Base-by-base conservation (phyloP, 345 rosid genomes). In the Lepidium africanum region DNA sequence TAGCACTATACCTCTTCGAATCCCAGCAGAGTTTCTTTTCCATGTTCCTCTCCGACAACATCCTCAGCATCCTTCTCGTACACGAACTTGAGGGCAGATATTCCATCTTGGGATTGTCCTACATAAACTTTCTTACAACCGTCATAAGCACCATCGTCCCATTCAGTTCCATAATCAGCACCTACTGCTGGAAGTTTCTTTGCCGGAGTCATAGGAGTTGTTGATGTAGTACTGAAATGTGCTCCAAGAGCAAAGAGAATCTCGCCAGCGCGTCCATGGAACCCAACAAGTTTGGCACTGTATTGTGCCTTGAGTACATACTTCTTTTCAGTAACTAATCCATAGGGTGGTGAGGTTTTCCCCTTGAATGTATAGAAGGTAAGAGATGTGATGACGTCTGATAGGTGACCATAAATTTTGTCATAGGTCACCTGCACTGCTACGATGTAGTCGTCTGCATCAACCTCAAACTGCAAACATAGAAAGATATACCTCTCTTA, bases 211-310 rank as follows among this genome's bases (percentile, higher is more conserved):
- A 19, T 8, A 3, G 48, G 63, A 25, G 48, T 58, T 54, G 42
- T 10, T 23, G 42, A 15, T 35, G 41, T 49, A 9, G 6, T 0
- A 30, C 33, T 12, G 38, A 62, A 61, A 62, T 62, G 43, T 0
- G 75, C 75, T 35, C 75, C 75, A 62, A 71, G 68, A 42, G 69
- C 75, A 61, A 61, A 8, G 15, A 71, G 9, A 42, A 2, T 9
- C 3, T 62, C 43, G 3, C 75, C 69, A 9, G 69, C 61, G 1
- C 67, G 53, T 62, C 75, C 75, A 62, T 71, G 75, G 39, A 71
- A 70, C 35, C 75, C 75, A 52, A 70, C 54, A 70, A 70, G 67
- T 40, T 27, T 49, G 10, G 68, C 58, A 7, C 62, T 68, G 0
- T 63, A 25, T 40, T 38, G 10, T 9, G 15, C 75, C 43, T 59